phyloP scores from a whole-genome alignment of 805 yeast genomes.

The Kuraishia borneana region DNA sequence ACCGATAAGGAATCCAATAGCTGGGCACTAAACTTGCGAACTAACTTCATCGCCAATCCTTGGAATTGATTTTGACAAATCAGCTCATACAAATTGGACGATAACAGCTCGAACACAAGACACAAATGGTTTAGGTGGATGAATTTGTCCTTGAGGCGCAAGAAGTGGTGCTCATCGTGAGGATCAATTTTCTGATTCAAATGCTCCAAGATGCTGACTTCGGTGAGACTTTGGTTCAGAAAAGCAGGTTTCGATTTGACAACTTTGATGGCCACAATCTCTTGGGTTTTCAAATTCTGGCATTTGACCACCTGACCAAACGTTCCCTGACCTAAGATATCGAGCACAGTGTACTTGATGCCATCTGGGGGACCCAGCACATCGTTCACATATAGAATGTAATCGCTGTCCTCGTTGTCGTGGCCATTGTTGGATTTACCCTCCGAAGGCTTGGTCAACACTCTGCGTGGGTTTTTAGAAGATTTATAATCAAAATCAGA shows the following conservation, averaged over 20 bases:
- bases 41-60: slow-evolving; percentile 73
- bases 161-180: slow-evolving; percentile 61
- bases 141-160: slow-evolving; percentile 76
- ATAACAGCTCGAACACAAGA: slow-evolving; percentile 80
- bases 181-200: slow-evolving; percentile 64
- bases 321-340: slow-evolving; percentile 90
- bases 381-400: slow-evolving; percentile 89
- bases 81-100: slow-evolving; percentile 81
- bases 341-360: slow-evolving; percentile 78
- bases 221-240: slow-evolving; percentile 83
- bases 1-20: slow-evolving; percentile 71
- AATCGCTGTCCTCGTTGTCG: slow-evolving; percentile 85
- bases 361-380: slow-evolving; percentile 80
- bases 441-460: slow-evolving; percentile 84
- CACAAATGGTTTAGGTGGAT: slow-evolving; percentile 90
- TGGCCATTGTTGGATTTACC: slow-evolving; percentile 70
- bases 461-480: slow-evolving; percentile 82
- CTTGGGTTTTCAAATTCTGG: slow-evolving; percentile 63
- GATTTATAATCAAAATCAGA: slow-evolving; percentile 76
- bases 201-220: slow-evolving; percentile 76
- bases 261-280: slow-evolving; percentile 88
- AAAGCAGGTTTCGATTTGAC: slow-evolving; percentile 88
- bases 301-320: slow-evolving; percentile 98
- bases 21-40: slow-evolving; percentile 70
- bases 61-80: slow-evolving; percentile 89